A percentile compares a stretch with the other conserved stretches of the same genome.
Evolutionary conservation across 306 rosid species (phyloP).

Genomic region (Medicago lupulina): DNA sequence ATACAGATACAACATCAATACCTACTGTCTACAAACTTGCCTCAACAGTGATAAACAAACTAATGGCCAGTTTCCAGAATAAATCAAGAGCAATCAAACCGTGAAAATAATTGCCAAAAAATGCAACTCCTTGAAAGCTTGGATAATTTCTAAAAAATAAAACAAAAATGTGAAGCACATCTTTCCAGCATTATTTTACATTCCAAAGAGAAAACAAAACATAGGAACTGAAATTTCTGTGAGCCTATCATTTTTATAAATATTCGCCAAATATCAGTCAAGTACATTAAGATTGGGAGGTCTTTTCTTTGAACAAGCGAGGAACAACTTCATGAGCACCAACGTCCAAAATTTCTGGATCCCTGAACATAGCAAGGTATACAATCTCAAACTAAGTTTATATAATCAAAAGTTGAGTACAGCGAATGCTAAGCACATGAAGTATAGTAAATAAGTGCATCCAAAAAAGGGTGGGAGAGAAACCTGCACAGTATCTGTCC

Average conservation of each 20-base stretch:
- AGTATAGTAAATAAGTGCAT: constrained; percentile 9
- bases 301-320: constrained; percentile 64
- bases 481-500: constrained; percentile 94
- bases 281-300: constrained; percentile 43
- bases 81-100: constrained; percentile 41
- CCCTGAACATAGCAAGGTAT: constrained; percentile 55
- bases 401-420: constrained; percentile 3
- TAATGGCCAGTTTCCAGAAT: not conserved
- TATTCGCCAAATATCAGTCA: constrained; percentile 37
- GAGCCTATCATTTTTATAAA: constrained; percentile 41
- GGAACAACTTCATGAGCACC: constrained; percentile 85
- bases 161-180: constrained; percentile 44
- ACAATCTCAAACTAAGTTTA: constrained; percentile 5
- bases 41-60: constrained; percentile 25
- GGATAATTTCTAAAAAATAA: constrained; percentile 14
- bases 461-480: constrained; percentile 40
- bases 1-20: constrained; percentile 33
- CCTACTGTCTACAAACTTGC: constrained; percentile 28
- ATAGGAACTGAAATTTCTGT: constrained; percentile 29
- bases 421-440: not conserved
- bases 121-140: constrained; percentile 30
- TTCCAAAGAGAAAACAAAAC: constrained; percentile 43
- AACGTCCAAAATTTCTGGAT: constrained; percentile 85
- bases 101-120: constrained; percentile 31
- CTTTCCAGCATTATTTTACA: constrained; percentile 39